phyloP scores from a whole-genome alignment of 1,139 yeast genomes.

The Protomyces lactucae-debilis region DNA sequence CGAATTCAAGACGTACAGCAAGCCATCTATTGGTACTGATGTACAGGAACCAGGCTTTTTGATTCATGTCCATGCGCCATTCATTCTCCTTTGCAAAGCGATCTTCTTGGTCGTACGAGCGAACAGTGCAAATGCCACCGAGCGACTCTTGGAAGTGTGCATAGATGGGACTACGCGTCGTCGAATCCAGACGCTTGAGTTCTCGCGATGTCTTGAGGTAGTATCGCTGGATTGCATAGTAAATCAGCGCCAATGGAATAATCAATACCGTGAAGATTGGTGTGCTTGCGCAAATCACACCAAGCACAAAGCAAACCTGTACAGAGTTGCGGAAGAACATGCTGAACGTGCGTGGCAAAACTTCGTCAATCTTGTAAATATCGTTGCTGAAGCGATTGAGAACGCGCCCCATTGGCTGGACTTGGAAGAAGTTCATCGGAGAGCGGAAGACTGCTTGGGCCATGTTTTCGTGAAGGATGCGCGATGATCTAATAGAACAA shows the following conservation, averaged over 20 bases:
- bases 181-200: conserved; percentile 87
- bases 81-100: conserved; percentile 62
- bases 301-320: conserved; percentile 72
- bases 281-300: conserved; percentile 80
- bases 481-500: conserved; percentile 82
- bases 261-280: conserved; percentile 77
- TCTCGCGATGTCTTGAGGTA: conserved; percentile 89
- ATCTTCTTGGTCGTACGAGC: conserved; percentile 75
- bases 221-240: conserved; percentile 80
- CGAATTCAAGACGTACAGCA: conserved; percentile 59
- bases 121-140: conserved; percentile 80
- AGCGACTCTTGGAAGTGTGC: conserved; percentile 96
- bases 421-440: conserved; percentile 96
- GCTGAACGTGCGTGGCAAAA: conserved; percentile 74
- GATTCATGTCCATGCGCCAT: conserved; percentile 58
- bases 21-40: conserved; percentile 68
- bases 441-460: conserved; percentile 75
- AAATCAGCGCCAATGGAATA: conserved; percentile 65
- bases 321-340: conserved; percentile 71
- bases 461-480: conserved; percentile 71
- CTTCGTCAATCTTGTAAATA: conserved; percentile 85
- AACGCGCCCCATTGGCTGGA: conserved; percentile 93
- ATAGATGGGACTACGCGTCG: conserved; percentile 86
- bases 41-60: conserved; percentile 54
- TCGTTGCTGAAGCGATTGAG: conserved; percentile 92